Evolutionary conservation across 2,329 filamentous ascomycete species (phyloP), one percentile per base, ranked within the genome.

Genomic region (Exophiala calicioides): DNA sequence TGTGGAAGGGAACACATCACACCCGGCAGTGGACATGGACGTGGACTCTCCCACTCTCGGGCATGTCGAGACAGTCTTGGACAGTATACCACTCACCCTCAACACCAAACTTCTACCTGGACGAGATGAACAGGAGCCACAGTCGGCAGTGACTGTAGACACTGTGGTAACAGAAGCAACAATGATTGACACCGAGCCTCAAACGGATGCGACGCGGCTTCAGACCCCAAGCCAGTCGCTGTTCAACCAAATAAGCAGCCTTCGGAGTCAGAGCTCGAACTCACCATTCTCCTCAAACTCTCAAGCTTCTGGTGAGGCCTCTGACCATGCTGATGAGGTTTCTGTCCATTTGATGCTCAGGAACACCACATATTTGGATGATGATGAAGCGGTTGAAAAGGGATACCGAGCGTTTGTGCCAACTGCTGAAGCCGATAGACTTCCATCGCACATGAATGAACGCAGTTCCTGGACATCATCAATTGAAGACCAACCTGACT

Each of bases 171-270:
- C 85, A 0, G 82, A 87, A 58, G 65, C 65, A 26, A 75, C 72
- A 4, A 63, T 66, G 21, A 86, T 89, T 56, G 86, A 90, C 56
- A 76, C 74, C n/a, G 85, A 89, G 57, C 76, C 82, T 16, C 85
- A 89, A 61, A 79, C 76, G 1, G 78, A 82, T n/a, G 55, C 67
- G 68, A 76, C 58, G 45, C 62, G 58, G 45, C 51, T 55, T 27
- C 43, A 53, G 15, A 58, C 62, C 20, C 60, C 64, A 12, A 66
- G 71, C 40, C 63, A 66, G 27, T 70, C 70, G n/a, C 58, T 77
- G 5, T 58, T 76, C 15, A 70, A 62, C 41, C 72, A 76, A 31
- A 74, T 77, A 20, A 72, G 72, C 68, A 66, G 68, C 34, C 69
- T 76, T 54, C 70, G 74, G 15, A 68, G 71, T 44, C 68, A 67